Conservation (phyloP, 345 rosid genomes). For the Excoecaria cochinchinensis region DNA sequence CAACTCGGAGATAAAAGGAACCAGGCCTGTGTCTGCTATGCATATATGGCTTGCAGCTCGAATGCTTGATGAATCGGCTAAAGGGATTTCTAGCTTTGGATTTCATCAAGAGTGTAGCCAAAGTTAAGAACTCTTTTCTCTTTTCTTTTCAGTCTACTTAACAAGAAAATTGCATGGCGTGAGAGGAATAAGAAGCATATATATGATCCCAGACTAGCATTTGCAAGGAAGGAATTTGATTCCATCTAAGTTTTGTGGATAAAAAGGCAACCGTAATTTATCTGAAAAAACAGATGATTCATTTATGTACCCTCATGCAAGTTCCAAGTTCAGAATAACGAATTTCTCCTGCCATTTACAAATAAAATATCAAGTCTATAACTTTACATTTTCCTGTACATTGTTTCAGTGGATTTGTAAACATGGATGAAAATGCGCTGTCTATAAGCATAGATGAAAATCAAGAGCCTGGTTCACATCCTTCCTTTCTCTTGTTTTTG, state of each 20-base stretch:
- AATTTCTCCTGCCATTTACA: slow-evolving; percentile 2
- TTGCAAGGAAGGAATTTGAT: slow-evolving; percentile 26
- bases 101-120: not conserved
- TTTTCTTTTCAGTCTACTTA: not conserved
- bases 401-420: not conserved
- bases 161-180: no score
- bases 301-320: not conserved
- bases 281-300: slow-evolving; percentile 16
- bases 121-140: not conserved
- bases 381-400: not conserved
- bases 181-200: not conserved
- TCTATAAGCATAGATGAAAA: not conserved
- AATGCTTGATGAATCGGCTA: no score
- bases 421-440: not conserved
- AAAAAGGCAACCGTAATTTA: not conserved
- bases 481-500: not conserved
- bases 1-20: no score
- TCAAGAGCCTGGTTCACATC: not conserved
- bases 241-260: slow-evolving; percentile 5
- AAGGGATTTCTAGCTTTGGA: not conserved
- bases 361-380: not conserved
- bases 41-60: no score
- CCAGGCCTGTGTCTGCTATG: no score
- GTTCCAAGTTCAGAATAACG: slow-evolving; percentile 14
- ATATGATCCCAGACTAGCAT: not conserved